Evolutionary conservation across 805 yeast genomes (phyloP), one percentile per base, ranked within the genome.

Genomic region (Yamadazyma endophytica): DNA sequence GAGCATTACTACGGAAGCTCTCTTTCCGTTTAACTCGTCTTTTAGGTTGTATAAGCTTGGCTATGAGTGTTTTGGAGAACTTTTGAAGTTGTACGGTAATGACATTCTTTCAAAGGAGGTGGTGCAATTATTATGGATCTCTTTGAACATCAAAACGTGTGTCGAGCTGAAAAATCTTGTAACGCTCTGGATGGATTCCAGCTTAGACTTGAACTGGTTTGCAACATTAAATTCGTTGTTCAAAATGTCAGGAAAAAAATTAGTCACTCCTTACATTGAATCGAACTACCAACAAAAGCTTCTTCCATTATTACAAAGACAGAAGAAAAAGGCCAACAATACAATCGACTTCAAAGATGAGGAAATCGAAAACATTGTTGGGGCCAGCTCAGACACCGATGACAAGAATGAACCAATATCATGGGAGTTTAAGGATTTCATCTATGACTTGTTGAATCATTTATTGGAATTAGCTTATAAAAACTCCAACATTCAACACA

Each of bases 121-220:
- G 5, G 77, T 77, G 24, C 68, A 61, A 25, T 59, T 73, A 17
- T 56, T 81, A 5, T 85, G 92, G 92, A 60, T 76, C 6, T 74
- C 66, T 7, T 58, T 66, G 63, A 60, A 64, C 65, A 21, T 69
- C 61, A 40, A 77, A 68, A 57, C 58, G 2, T 72, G 77, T 25
- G 42, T 40, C 1, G 67, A 64, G 6, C 49, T 82, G 13, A 50
- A 61, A 17, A 52, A 57, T 3, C 58, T 82, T 28, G 62, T 84
- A 9, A 52, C 47, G 11, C 68, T 74, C 12, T 84, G 92, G 90
- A 52, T 83, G 26, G 75, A 73, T 12, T 66, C 73, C 4, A 64
- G 59, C 18, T 40, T 61, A 11, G 69, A 64, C 9, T 56, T 70
- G 16, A 52, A 52, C 28, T 83, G 92, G 92, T 73, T 83, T 35